Percentiles rank a stretch among this genome's conserved stretches.
Evolutionary conservation across 441 rosid species (phyloP).

Genomic region (Cnidoscolus chayamansa): DNA sequence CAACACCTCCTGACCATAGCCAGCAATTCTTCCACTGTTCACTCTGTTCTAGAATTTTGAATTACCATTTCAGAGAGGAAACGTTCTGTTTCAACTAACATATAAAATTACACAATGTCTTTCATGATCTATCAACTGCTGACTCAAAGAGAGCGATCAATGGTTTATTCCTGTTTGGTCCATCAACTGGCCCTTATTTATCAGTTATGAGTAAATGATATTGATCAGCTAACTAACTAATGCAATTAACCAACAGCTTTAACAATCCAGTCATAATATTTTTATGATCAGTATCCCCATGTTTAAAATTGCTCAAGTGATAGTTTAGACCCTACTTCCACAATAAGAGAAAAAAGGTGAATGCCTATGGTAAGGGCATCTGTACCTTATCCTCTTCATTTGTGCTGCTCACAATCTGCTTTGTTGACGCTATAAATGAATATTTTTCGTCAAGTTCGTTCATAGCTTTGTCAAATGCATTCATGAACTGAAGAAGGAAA

Average conservation of each 20-base stretch:
- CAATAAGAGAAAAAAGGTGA: not conserved
- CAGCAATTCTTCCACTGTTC: not conserved
- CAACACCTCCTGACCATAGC: not conserved
- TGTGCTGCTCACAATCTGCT: slow-evolving; percentile 72
- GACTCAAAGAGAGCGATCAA: not conserved
- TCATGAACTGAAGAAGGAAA: slow-evolving; percentile 54
- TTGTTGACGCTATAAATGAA: slow-evolving; percentile 58
- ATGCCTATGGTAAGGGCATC: slow-evolving; percentile 3
- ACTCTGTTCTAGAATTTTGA: not conserved
- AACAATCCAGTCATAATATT: not conserved
- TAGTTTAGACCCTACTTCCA: not conserved
- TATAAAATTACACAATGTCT: not conserved
- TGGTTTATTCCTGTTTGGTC: slow-evolving; percentile 3
- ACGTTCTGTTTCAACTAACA: not conserved
- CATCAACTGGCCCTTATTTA: not conserved
- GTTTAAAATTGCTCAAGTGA: not conserved
- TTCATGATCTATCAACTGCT: not conserved
- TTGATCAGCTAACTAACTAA: no score
- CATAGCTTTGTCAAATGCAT: slow-evolving; percentile 74
- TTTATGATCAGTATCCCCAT: not conserved
- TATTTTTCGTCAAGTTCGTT: slow-evolving; percentile 65
- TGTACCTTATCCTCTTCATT: slow-evolving; percentile 67
- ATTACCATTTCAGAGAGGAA: not conserved
- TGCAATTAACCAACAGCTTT: no score
- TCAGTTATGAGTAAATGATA: no score